Conservation (phyloP, 148 eudicot genomes). For the Fagopyrum homotropicum region DNA sequence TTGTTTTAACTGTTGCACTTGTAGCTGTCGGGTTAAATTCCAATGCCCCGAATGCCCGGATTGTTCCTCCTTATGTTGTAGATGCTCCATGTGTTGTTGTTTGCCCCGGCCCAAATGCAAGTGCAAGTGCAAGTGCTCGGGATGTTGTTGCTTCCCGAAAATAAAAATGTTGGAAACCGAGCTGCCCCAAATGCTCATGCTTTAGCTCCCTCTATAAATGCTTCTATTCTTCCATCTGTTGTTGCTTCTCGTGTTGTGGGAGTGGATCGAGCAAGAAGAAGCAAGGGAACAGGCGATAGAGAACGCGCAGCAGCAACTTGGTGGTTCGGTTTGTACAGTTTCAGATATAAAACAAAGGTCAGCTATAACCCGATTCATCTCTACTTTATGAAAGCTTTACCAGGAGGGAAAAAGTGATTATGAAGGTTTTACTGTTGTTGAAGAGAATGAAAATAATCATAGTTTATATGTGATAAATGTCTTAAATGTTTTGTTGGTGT, state of each 20-base stretch:
- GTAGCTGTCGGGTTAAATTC: slow-evolving; percentile 36
- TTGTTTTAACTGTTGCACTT: slow-evolving; percentile 39
- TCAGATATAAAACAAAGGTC: slow-evolving; percentile 7
- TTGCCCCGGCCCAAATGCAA: slow-evolving; percentile 28
- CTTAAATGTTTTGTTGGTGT: not conserved
- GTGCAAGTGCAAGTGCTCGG: not conserved
- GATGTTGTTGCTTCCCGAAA: slow-evolving; percentile 14
- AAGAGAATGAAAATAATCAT: slow-evolving; percentile 7
- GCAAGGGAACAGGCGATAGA: not conserved
- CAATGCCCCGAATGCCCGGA: slow-evolving; percentile 34
- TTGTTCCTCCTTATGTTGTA: slow-evolving; percentile 24
- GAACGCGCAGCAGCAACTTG: not conserved
- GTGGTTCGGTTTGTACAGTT: slow-evolving; percentile 5
- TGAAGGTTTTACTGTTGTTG: slow-evolving; percentile 4
- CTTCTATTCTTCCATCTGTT: slow-evolving; percentile 20
- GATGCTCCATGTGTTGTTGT: slow-evolving; percentile 31
- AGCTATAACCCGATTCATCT: too few species aligned
- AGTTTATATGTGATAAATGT: not conserved
- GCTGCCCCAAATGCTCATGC: slow-evolving; percentile 31
- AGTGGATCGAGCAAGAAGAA: slow-evolving; percentile 8
- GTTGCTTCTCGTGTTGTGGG: not conserved
- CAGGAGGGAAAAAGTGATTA: not conserved
- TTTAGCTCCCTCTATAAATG: slow-evolving; percentile 22
- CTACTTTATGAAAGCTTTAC: slow-evolving; percentile 8
- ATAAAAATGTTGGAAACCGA: slow-evolving; percentile 21